phyloP scores from a whole-genome alignment of 2,329 filamentous ascomycete genomes.

The Aureobasidium lini region DNA sequence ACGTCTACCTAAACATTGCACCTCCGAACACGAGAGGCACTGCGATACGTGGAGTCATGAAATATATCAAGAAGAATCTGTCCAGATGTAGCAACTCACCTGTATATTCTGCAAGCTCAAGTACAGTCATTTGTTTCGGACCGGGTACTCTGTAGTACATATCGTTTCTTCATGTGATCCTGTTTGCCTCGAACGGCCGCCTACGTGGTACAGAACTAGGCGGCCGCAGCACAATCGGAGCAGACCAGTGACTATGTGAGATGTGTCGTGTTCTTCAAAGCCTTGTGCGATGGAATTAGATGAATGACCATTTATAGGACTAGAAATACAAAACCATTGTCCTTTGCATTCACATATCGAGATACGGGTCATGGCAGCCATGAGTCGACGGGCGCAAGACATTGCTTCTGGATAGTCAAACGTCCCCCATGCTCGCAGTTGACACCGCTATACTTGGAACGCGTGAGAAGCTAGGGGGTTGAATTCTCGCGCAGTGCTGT shows the following conservation, averaged over 20 bases:
- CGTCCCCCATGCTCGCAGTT: no score
- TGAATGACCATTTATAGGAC: not conserved
- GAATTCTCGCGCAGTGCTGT: no score
- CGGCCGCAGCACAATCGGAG: not conserved
- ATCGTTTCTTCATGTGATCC: not conserved
- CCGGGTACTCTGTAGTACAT: not conserved
- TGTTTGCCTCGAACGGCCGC: not conserved
- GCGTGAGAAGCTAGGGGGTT: no score
- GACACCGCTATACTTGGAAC: no score
- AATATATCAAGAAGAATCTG: not conserved
- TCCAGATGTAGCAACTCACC: not conserved
- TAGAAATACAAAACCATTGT: not conserved
- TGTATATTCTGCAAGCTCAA: not conserved
- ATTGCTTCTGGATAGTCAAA: no score
- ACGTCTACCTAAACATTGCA: not conserved
- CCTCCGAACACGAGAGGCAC: not conserved
- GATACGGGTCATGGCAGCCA: no score
- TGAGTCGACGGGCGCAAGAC: no score
- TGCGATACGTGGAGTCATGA: not conserved
- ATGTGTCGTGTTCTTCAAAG: not conserved
- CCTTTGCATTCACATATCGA: not conserved
- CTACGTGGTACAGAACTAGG: not conserved
- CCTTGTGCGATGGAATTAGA: not conserved
- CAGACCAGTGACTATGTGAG: not conserved
- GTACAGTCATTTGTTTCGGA: not conserved